Evolutionary conservation across 768 basidiomycete species (phyloP).

Genomic region (Kwoniella heveanensis): DNA sequence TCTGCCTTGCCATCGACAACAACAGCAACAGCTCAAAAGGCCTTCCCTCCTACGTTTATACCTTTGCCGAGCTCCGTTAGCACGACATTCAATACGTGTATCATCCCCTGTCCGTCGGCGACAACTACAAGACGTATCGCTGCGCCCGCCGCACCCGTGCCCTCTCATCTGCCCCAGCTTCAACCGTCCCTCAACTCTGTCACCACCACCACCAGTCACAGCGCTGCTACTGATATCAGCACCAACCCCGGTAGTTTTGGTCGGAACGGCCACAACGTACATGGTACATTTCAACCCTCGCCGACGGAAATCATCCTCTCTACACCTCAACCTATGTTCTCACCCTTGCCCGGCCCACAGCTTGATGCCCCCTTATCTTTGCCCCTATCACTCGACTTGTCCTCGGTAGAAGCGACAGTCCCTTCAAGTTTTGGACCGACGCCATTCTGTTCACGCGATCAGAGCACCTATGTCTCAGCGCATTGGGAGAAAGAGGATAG

Average conservation of each 20-base stretch:
- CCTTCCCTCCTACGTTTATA: neutral
- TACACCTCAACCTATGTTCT: neutral
- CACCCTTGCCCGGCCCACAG: neutral
- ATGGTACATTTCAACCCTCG: neutral
- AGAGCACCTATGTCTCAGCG: neutral
- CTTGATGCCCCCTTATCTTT: neutral
- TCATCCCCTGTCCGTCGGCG: neutral
- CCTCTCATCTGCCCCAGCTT: constrained; percentile 2
- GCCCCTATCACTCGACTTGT: neutral
- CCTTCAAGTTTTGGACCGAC: neutral
- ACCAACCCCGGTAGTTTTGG: too few relatives aligned
- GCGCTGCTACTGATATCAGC: neutral
- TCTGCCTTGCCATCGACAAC: too few relatives aligned
- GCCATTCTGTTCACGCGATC: neutral
- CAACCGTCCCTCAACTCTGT: neutral
- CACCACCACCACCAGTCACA: neutral
- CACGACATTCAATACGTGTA: too few relatives aligned
- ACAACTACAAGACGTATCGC: constrained; percentile 13
- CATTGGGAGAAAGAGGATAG: neutral
- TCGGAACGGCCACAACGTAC: too few relatives aligned
- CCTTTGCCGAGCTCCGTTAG: neutral
- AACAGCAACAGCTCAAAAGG: neutral
- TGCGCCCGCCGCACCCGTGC: constrained; percentile 24
- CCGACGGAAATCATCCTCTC: neutral
- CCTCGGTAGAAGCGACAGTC: neutral